phyloP scores from a whole-genome alignment of 1,284 basidiomycete genomes.

The Cryptococcus sp. region DNA sequence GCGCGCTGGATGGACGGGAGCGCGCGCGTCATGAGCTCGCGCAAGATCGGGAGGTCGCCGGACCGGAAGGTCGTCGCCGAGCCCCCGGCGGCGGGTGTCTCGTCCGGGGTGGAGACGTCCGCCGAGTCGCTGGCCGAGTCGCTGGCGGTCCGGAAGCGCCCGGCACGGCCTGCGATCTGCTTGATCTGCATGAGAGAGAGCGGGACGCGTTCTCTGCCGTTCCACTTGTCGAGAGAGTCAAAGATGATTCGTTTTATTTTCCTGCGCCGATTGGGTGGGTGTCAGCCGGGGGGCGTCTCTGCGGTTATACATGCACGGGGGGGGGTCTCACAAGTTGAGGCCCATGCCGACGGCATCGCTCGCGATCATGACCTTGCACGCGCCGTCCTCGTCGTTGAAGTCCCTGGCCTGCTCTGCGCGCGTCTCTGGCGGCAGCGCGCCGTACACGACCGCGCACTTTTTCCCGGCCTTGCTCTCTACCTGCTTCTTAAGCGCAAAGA shows the following conservation, averaged over 20 bases:
- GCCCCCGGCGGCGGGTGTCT: slow-evolving; percentile 55
- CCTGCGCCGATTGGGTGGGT: slow-evolving; percentile 57
- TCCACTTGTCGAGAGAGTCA: slow-evolving; percentile 68
- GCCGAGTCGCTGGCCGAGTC: background rate
- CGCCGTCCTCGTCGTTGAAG: slow-evolving; percentile 76
- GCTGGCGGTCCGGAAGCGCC: slow-evolving; percentile 73
- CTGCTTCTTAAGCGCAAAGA: slow-evolving; percentile 71
- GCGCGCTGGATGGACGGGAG: slow-evolving; percentile 53
- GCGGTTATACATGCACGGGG: background rate
- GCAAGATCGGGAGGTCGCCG: slow-evolving; percentile 65
- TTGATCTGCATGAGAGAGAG: slow-evolving; percentile 82
- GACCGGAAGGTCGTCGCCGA: slow-evolving; percentile 69
- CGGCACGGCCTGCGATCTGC: slow-evolving; percentile 94
- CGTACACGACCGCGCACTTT: slow-evolving; percentile 84
- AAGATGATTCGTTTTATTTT: slow-evolving; percentile 92
- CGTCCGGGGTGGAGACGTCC: slow-evolving; percentile 25
- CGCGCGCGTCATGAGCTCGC: slow-evolving; percentile 51
- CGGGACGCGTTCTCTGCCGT: slow-evolving; percentile 57
- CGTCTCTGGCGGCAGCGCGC: slow-evolving; percentile 82
- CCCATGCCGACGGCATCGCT: slow-evolving; percentile 96
- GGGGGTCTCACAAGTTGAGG: slow-evolving; percentile 74
- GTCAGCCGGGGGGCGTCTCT: slow-evolving; percentile 3
- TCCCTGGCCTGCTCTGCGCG: slow-evolving; percentile 81
- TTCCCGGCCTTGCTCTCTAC: slow-evolving; percentile 70
- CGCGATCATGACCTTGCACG: slow-evolving; percentile 80